Base-by-base conservation (phyloP, 352 stramenopile genomes). In the Phytopythium chamaehyphon region DNA sequence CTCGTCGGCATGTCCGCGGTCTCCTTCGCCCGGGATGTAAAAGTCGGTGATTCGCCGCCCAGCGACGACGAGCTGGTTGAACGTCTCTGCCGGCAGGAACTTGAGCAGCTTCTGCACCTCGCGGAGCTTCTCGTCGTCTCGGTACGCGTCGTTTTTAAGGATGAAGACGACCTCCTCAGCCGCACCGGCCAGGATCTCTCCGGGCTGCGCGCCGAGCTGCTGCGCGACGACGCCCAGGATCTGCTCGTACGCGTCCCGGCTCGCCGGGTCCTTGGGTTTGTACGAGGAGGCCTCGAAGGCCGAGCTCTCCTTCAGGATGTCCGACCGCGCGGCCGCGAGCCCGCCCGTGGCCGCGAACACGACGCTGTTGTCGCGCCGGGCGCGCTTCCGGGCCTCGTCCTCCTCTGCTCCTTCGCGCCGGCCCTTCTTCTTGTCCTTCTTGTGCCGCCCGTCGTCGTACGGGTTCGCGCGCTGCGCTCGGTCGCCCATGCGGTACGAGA, bases 161-260 rank as follows among this genome's bases (percentile, higher is more conserved):
- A 98, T 93, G 28, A 70, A 76, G 23, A 98, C 71, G 35, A 98
- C 75, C 73, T 98, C 93, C 40, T 98, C 90, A 0, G 88, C 88
- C 0, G 93, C 92, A 18, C 92, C 89, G 0, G 76, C 80, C 52
- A 98, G 56, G 35, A 98, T 90, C 62, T 98, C 93, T 7, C 89
- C 73, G 0, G 90, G 89, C 47, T 98, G 88, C 21, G 89, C 88
- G 33, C 90, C 90, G 10, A 98, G 51, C 26, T 83, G 63, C 28
- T 69, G 61, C 33, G 86, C 76, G 18, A 97, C 78, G 39, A 88
- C 66, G 26, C 63, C 64, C 61, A 98, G 56, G 6, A 98, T 77
- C 54, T 91, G 73, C 55, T 97, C 90, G 62, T 97, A 98, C 15
- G 88, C 89, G 12, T 88, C 76, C 45, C 83, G 73, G 49, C 77